phyloP scores from a whole-genome alignment of 139 green algal species.

The Chlamydomonas sp. region DNA sequence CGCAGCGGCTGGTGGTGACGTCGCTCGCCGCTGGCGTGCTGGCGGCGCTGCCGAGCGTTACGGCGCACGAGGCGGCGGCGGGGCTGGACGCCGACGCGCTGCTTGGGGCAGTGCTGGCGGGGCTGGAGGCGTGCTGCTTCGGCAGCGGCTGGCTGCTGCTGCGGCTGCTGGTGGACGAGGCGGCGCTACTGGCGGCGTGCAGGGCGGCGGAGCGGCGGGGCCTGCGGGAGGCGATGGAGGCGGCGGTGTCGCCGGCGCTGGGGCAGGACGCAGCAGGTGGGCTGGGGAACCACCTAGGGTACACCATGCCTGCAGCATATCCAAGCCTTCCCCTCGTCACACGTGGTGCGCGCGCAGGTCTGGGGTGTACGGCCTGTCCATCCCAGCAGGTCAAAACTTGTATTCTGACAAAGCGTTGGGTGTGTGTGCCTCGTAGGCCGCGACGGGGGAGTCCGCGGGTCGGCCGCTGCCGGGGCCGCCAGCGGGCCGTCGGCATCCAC shows the following conservation, averaged over 20 bases:
- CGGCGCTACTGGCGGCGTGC: conserved; percentile 10
- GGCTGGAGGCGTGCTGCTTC: conserved; percentile 5
- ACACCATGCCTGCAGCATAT: too few relatives aligned
- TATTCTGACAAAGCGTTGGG: too few relatives aligned
- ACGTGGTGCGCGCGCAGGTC: too few relatives aligned
- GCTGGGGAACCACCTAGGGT: too few relatives aligned
- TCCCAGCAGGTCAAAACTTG: too few relatives aligned
- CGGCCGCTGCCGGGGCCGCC: neutral
- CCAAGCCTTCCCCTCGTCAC: too few relatives aligned
- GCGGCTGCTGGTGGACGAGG: conserved; percentile 35
- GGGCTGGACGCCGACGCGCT: conserved; percentile 19
- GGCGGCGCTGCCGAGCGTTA: neutral
- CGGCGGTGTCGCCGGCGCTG: neutral
- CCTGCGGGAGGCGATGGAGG: conserved; percentile 14
- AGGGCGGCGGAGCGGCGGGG: neutral
- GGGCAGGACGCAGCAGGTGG: neutral
- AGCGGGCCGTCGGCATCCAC: neutral
- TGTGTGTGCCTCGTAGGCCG: neutral
- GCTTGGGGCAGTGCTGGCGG: neutral
- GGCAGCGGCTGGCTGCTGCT: conserved; percentile 15
- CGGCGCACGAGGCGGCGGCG: neutral
- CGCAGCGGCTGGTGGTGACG: conserved; percentile 16
- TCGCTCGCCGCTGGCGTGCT: conserved; percentile 24
- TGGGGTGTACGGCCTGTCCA: too few relatives aligned
- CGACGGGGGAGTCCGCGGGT: neutral